Conservation (phyloP, 352 stramenopile species). For the Phytophthora hibernalis region DNA sequence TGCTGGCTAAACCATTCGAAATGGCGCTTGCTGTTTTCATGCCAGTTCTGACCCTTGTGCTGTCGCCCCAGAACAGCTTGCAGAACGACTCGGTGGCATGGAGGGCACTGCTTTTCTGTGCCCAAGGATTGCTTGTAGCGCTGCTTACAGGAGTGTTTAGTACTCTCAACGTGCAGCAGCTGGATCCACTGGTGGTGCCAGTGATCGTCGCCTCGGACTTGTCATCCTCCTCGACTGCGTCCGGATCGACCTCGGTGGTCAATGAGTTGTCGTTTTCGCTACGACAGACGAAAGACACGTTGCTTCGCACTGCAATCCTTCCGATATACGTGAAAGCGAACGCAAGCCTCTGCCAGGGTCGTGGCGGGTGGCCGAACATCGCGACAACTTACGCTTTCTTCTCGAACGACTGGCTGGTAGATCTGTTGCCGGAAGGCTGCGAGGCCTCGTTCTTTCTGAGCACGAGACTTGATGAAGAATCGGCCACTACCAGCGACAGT, state of each 20-base stretch:
- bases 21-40: constrained; percentile 46
- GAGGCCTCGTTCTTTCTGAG: constrained; percentile 20
- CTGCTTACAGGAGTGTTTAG: constrained; percentile 57
- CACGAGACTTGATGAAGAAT: constrained; percentile 16
- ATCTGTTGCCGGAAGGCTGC: constrained; percentile 37
- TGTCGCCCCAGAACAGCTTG: constrained; percentile 46
- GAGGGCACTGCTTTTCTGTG: constrained; percentile 32
- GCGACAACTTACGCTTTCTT: constrained; percentile 45
- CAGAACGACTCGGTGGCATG: constrained; percentile 54
- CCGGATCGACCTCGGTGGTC: neutral
- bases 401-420: constrained; percentile 39
- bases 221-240: constrained; percentile 11
- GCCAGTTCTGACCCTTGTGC: constrained; percentile 49
- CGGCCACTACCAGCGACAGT: neutral
- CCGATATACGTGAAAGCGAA: constrained; percentile 29
- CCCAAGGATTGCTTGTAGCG: constrained; percentile 33
- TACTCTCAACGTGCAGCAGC: constrained; percentile 53
- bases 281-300: constrained; percentile 36
- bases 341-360: constrained; percentile 30
- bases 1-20: constrained; percentile 53
- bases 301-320: constrained; percentile 45
- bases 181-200: constrained; percentile 32
- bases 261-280: constrained; percentile 23
- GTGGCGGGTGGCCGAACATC: constrained; percentile 41
- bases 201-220: constrained; percentile 42